These are phyloP conservation scores for Neonectria hederae DNA, from an alignment of 2,329 filamentous ascomycete genomes.

Conservation along the genomic window DNA sequence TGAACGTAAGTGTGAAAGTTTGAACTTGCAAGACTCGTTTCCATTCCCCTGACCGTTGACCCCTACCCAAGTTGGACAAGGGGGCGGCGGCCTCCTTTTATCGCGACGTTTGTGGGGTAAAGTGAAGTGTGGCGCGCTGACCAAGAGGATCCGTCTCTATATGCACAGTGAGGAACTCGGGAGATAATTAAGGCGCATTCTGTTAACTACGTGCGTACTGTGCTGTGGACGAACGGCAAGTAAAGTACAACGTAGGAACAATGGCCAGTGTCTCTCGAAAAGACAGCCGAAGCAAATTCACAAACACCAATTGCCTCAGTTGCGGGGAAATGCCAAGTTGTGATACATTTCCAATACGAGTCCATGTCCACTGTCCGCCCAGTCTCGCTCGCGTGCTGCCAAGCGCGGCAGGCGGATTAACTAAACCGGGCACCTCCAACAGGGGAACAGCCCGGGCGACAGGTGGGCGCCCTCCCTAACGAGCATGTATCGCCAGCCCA, in stretches of 20 bases:
- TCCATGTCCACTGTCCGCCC: not conserved
- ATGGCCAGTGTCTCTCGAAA: not conserved
- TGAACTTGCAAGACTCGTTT: not conserved
- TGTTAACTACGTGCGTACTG: not conserved
- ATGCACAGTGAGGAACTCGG: slow-evolving; percentile 14
- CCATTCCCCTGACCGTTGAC: not conserved
- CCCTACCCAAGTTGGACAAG: slow-evolving; percentile 6
- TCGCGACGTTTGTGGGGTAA: slow-evolving; percentile 19
- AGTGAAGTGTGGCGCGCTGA: not conserved
- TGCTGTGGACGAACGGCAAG: not conserved
- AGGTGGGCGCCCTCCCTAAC: slow-evolving; percentile 16
- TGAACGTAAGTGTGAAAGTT: not conserved
- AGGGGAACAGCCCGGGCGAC: not conserved
- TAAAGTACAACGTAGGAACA: not conserved
- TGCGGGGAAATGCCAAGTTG: slow-evolving; percentile 14
- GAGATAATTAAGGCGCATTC: slow-evolving; percentile 4
- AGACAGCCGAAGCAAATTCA: not conserved
- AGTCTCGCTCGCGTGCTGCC: not conserved
- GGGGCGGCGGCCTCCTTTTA: slow-evolving; percentile 21
- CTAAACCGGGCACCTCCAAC: slow-evolving; percentile 2
- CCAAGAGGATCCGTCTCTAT: not conserved
- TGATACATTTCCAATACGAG: slow-evolving; percentile 21
- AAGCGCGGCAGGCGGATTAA: slow-evolving; percentile 23
- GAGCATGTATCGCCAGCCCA: slow-evolving; percentile 3
- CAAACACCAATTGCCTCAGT: slow-evolving; percentile 11